Percentiles rank a stretch among this genome's conserved stretches.
phyloP scores from a whole-genome alignment of 1,284 basidiomycete species.

The Ganoderma meredithae region DNA sequence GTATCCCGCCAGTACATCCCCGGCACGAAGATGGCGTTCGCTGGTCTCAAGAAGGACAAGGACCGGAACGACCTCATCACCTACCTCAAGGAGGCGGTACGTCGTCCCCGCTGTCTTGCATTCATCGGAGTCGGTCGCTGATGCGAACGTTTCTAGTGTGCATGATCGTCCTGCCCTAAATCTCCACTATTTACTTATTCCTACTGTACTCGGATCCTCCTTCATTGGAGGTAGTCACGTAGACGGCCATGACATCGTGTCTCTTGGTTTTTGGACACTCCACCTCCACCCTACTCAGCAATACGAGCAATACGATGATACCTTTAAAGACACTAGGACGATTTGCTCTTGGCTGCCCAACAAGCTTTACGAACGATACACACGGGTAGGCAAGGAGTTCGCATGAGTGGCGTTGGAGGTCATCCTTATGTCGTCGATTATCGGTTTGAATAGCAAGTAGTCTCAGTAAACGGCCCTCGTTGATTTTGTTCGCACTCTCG shows the following conservation, averaged over 20 bases:
- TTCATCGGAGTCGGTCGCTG: slow-evolving; percentile 1
- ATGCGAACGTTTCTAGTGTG: slow-evolving; percentile 24
- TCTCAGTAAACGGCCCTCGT: too few species aligned
- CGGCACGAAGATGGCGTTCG: slow-evolving; percentile 98
- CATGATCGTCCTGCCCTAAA: slow-evolving; percentile 27
- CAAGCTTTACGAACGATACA: background rate
- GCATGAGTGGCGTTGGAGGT: background rate
- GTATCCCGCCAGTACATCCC: slow-evolving; percentile 79
- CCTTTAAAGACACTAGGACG: slow-evolving; percentile 12
- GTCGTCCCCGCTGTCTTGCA: slow-evolving; percentile 28
- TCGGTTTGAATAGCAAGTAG: too few species aligned
- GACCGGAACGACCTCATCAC: slow-evolving; percentile 92
- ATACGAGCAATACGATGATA: slow-evolving; percentile 32
- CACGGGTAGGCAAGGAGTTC: background rate
- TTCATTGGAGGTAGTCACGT: slow-evolving; percentile 36
- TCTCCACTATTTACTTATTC: slow-evolving; percentile 21
- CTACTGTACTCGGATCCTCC: slow-evolving; percentile 28
- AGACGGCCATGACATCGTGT: slow-evolving; percentile 36
- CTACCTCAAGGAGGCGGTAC: slow-evolving; percentile 75
- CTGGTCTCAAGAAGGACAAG: slow-evolving; percentile 97
- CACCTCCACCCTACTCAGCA: slow-evolving; percentile 21
- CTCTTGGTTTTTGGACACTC: slow-evolving; percentile 13
- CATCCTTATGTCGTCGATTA: too few species aligned
- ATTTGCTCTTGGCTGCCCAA: background rate
- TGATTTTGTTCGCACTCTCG: too few species aligned